Conservation (phyloP, 139 green algal genomes). For the Medakamo hakoo region DNA sequence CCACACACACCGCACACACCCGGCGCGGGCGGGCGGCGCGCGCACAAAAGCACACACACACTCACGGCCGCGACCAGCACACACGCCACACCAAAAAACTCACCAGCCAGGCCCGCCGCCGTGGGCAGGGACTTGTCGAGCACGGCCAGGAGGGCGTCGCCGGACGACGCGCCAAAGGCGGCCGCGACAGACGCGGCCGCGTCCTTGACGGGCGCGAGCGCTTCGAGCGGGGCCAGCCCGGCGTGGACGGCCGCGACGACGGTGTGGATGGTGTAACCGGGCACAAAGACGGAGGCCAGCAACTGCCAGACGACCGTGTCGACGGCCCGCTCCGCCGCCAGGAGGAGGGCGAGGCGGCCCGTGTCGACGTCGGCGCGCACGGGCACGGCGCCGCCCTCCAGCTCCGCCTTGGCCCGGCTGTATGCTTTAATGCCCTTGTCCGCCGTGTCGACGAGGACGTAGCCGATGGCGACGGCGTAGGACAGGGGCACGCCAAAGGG, state of each 20-base stretch:
- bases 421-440: slow-evolving; percentile 49
- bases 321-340: slow-evolving; percentile 35
- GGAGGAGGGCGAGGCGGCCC: slow-evolving; percentile 20
- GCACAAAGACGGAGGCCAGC: slow-evolving; percentile 38
- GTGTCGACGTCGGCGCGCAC: slow-evolving; percentile 13
- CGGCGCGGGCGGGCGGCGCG: too few relatives aligned
- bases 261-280: slow-evolving; percentile 57
- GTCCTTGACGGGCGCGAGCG: slow-evolving; percentile 5
- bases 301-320: slow-evolving; percentile 63
- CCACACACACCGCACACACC: too few relatives aligned
- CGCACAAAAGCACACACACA: too few relatives aligned
- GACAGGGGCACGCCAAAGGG: slow-evolving; percentile 41
- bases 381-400: background rate
- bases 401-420: slow-evolving; percentile 3
- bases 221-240: slow-evolving; percentile 14
- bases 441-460: slow-evolving; percentile 52
- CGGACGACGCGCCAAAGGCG: background rate
- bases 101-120: slow-evolving; percentile 27
- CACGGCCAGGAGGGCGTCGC: slow-evolving; percentile 10
- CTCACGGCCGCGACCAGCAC: too few relatives aligned
- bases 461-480: slow-evolving; percentile 51
- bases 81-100: too few relatives aligned
- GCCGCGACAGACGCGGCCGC: slow-evolving; percentile 1
- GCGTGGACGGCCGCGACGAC: slow-evolving; percentile 32
- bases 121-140: slow-evolving; percentile 44